Conservation (phyloP, 1,139 yeast genomes). For the Debaryomyces coudertii region DNA sequence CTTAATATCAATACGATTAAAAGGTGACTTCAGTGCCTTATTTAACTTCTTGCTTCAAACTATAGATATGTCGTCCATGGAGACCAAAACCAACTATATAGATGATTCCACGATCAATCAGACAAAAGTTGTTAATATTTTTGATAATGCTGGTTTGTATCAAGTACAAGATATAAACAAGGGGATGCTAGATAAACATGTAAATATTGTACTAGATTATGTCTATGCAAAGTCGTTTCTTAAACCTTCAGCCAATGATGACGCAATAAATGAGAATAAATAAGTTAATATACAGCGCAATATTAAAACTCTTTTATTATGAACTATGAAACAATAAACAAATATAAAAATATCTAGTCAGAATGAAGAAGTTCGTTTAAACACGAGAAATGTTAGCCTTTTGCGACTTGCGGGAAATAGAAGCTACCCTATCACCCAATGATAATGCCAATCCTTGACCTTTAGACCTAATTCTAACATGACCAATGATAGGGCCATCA, state of each 20-base stretch:
- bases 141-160: slow-evolving; percentile 31
- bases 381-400: slow-evolving; percentile 27
- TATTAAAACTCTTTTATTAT: slow-evolving; percentile 1
- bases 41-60: slow-evolving; percentile 19
- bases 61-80: slow-evolving; percentile 13
- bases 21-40: slow-evolving; percentile 26
- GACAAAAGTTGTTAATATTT: slow-evolving; percentile 26
- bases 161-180: slow-evolving; percentile 25
- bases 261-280: not conserved
- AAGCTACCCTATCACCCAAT: slow-evolving; percentile 90
- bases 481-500: slow-evolving; percentile 84
- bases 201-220: slow-evolving; percentile 18
- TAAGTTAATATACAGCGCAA: slow-evolving; percentile 1
- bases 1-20: slow-evolving; percentile 17
- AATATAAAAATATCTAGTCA: slow-evolving; percentile 10
- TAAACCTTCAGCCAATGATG: not conserved
- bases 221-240: slow-evolving; percentile 18
- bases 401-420: slow-evolving; percentile 62
- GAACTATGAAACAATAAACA: slow-evolving; percentile 8
- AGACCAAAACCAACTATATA: slow-evolving; percentile 12
- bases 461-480: slow-evolving; percentile 94
- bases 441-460: slow-evolving; percentile 97
- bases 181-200: slow-evolving; percentile 18
- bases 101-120: slow-evolving; percentile 23
- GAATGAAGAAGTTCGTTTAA: slow-evolving; percentile 15